Base-by-base conservation (phyloP, 139 green algal species). In the Zygnema circumcarinatum region DNA sequence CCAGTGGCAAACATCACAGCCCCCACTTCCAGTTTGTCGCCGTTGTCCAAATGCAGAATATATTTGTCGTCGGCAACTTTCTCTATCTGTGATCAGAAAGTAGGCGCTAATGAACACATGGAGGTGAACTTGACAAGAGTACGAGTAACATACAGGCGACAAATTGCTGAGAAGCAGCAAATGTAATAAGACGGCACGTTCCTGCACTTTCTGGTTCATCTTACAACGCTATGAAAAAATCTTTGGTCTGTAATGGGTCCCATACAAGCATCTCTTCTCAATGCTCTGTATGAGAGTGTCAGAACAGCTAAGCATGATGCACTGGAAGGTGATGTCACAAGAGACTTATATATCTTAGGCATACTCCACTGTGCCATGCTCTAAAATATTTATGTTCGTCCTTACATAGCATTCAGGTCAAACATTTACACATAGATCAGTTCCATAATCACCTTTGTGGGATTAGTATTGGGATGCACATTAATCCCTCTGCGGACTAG, bases 1-100 rank as follows among this genome's bases (percentile, higher is more conserved):
- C 96, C 96, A 83, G 96, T 97, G 20, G 95, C 94, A 79, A 96
- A 95, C 92, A 98, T 94, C 38, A 98, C 95, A 39, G 93, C 56
- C 84, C 95, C 94, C 38, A 90, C 90, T 81, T 93, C 67, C 31
- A 94, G 86, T 38, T 25, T 22, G 72, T 92, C 68, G 2, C 88
- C 91, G 2, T 38, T 72, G 1, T 56, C 62, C 29, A 41, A 87
- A 47, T 79, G 86, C 20, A 96, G 47, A 22, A 52, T 67, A 21
- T 87, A 52, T 0, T 25, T 31, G 3, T 79, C 88, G 25, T 81
- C 38, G 32, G 67, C 75, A 16, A 83, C 16, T 56, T 94, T 93
- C 20, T 89, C 86, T 0, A 96, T 87, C 74, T 81, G 74, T 20
- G 40, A 11, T n/a, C n/a, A n/a, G n/a, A n/a, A n/a, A n/a, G n/a